Base-by-base conservation (phyloP, 2,329 filamentous ascomycete species). In the Macroventuria anomochaeta region DNA sequence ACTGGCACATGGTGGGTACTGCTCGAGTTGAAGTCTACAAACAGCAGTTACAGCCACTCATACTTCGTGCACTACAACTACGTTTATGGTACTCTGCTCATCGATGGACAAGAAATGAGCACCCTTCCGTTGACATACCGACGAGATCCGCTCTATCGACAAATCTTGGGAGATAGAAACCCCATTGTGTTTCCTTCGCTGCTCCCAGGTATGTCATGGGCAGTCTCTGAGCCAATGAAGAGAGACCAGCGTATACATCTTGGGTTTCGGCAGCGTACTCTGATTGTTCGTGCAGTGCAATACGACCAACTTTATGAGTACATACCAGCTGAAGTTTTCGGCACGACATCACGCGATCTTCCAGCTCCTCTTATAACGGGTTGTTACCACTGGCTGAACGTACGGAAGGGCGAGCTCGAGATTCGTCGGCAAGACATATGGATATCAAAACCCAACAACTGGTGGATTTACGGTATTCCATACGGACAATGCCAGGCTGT, bases 311-410 rank as follows among this genome's bases (percentile, higher is more conserved):
- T 76, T 0, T 61, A 76, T 0, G 77, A 81, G 44, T 63, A 70
- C 1, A 54, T 82, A 13, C 70, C 73, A 1, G 38, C 42, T 0
- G 8, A 47, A 0, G 31, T 72, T 0, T 76, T 80, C 33, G 20
- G 46, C 2, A 36, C 48, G 0, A 44, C 20, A 2, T 21, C 38
- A 4, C 78, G 72, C 29, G 84, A 86, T 57, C 68, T 88, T 0
- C 87, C 86, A 0, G 59, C 58, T 0, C 64, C 75, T 0, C 72
- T 89, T 0, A 56, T 86, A 0, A 67, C 81, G 0, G 70, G 79
- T 6, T 87, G 82, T 42, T 74, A 82, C 0, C 86, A 89, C 56
- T 89, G 85, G 85, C 71, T 88, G 3, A 75, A 88, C 34, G 11
- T 86, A 0, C 40, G 54, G 1, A 72, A 70, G 1, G 73, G 75